These are phyloP conservation scores for Volvariella volvacea DNA, from an alignment of 1,284 basidiomycete species.

Conservation along the genomic window DNA sequence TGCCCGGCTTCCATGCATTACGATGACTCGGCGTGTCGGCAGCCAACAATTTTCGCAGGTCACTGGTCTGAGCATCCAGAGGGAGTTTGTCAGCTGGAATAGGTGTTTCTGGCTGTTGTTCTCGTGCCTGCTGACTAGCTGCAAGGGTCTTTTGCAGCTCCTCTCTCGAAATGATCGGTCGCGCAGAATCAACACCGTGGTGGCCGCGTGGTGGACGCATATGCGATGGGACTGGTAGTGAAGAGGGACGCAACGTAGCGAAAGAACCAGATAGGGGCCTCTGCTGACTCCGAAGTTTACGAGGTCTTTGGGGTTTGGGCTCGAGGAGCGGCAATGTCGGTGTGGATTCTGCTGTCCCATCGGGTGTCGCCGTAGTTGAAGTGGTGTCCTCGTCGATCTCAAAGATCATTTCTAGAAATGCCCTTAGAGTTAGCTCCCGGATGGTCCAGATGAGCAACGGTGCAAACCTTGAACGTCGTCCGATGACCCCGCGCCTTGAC, in stretches of 20 bases:
- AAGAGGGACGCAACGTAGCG: constrained; percentile 55
- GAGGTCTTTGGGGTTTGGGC: constrained; percentile 9
- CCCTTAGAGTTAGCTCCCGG: neutral
- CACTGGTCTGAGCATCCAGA: constrained; percentile 41
- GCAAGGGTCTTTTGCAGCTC: constrained; percentile 6
- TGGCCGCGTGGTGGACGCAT: constrained; percentile 33
- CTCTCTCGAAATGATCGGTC: neutral
- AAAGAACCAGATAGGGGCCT: constrained; percentile 47
- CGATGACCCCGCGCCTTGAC: constrained; percentile 10
- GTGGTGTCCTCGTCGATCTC: constrained; percentile 53
- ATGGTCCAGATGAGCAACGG: neutral
- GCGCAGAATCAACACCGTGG: constrained; percentile 27
- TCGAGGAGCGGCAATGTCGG: constrained; percentile 40
- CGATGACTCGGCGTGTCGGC: constrained; percentile 66
- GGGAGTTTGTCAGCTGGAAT: constrained; percentile 10
- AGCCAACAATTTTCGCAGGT: constrained; percentile 55
- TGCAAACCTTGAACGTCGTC: constrained; percentile 30
- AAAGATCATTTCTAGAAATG: constrained; percentile 61
- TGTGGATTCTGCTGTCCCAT: constrained; percentile 20
- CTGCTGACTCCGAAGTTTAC: constrained; percentile 12
- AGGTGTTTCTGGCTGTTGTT: neutral
- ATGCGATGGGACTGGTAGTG: constrained; percentile 55
- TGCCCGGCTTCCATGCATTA: constrained; percentile 57
- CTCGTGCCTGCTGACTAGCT: constrained; percentile 7
- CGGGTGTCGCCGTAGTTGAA: constrained; percentile 6